These are phyloP conservation scores for Diddensiella santjacobensis DNA, from an alignment of 805 yeast genomes.

Conservation along the genomic window DNA sequence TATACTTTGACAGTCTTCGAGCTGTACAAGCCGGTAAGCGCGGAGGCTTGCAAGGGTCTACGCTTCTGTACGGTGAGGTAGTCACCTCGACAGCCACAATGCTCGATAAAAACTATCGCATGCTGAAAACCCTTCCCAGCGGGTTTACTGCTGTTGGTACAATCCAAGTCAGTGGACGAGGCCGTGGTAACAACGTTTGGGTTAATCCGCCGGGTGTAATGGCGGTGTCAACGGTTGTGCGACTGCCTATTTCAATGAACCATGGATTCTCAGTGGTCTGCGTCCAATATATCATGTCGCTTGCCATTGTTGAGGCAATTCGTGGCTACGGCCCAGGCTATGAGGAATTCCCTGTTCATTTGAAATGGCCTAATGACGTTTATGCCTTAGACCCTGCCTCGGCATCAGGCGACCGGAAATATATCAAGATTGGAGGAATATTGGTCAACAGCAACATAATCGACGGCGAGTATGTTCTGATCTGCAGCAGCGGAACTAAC, in stretches of 20 bases:
- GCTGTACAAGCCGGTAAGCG: conserved; percentile 29
- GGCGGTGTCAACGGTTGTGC: conserved; percentile 71
- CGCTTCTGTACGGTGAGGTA: conserved; percentile 77
- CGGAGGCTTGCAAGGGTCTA: conserved; percentile 48
- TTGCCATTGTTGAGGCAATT: conserved; percentile 80
- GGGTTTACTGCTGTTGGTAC: conserved; percentile 71
- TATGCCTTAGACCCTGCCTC: conserved; percentile 62
- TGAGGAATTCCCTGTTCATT: conserved; percentile 68
- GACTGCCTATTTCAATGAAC: conserved; percentile 44
- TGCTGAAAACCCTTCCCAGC: conserved; percentile 59
- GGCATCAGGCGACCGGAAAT: conserved; percentile 28
- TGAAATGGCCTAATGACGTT: conserved; percentile 97
- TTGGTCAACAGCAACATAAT: conserved; percentile 73
- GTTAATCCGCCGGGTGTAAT: conserved; percentile 89
- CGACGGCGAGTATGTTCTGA: conserved; percentile 56
- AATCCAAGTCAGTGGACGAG: conserved; percentile 85
- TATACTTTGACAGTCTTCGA: conserved; percentile 49
- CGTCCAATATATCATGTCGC: conserved; percentile 76
- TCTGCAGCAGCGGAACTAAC: conserved; percentile 86
- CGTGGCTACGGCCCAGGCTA: conserved; percentile 60
- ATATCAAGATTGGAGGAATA: conserved; percentile 78
- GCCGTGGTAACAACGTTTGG: conserved; percentile 95
- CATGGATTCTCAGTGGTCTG: conserved; percentile 57
- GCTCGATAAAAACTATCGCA: conserved; percentile 64
- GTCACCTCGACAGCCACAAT: conserved; percentile 82